Evolutionary conservation across 345 rosid genomes (phyloP), one percentile per base, ranked within the genome.

Genomic region (Citrus maxima): DNA sequence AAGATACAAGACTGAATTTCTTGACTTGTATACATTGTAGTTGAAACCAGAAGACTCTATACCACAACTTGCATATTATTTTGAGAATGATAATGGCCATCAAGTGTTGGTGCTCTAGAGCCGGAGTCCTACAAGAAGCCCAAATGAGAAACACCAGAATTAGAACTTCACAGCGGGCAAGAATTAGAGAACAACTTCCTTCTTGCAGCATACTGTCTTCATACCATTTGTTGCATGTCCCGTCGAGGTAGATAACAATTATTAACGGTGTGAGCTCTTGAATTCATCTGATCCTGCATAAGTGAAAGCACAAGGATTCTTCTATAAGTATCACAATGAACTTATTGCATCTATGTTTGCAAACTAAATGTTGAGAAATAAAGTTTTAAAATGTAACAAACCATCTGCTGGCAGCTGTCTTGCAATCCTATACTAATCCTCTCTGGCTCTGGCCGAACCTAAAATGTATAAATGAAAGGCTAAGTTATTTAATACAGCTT

Each of bases 11-110:
- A 30, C 18, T 34, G 40, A 55, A 49, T 40, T 79, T 30, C 49
- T 63, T 56, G 32, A 72, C 27, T 58, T 40, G 37, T 35, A 46
- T 32, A 34, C 32, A 32, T 35, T 67, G 9, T 35, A 37, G 71
- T 38, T 46, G 61, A 68, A 73, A 21, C 72, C 51, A 32, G 4
- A 49, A 77, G 51, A 66, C 35, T 71, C 80, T 77, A 72, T 88
- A 89, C 88, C 88, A 81, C 70, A 79, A 82, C 89, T 83, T 81
- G 88, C 75, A 82, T 70, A 82, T 77, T 78, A 49, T 84, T 87
- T 64, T 83, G 92, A 77, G 84, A 65, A 51, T 84, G 77, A 80
- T 82, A 83, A 68, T 81, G 88, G 24, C 82, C 81, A 78, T 87
- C 92, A 77, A 71, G 78, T 66, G 80, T 81, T 82, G 83, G 72